Evolutionary conservation across 768 basidiomycete species (phyloP).

Genomic region (Lactarius hengduanensis): DNA sequence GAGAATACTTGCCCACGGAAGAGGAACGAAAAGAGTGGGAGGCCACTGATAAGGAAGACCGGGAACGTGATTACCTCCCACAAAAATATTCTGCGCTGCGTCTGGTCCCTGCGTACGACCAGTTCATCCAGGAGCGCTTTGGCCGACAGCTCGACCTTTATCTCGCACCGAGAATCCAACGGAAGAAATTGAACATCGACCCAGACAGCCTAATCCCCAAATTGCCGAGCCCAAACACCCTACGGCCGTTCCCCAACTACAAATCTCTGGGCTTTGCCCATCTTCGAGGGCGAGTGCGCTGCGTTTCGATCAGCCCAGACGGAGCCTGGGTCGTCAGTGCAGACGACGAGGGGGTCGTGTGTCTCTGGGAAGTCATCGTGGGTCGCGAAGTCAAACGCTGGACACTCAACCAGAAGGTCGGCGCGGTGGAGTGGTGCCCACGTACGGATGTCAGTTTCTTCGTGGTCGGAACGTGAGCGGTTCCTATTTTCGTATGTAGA

Average conservation of each 20-base stretch:
- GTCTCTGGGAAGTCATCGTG: conserved; percentile 89
- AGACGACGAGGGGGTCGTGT: conserved; percentile 82
- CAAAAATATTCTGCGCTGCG: conserved; percentile 83
- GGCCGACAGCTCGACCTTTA: conserved; percentile 93
- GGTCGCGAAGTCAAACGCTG: conserved; percentile 87
- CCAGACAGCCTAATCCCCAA: conserved; percentile 91
- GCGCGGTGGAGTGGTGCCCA: conserved; percentile 92
- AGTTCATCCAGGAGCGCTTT: conserved; percentile 93
- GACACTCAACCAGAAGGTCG: conserved; percentile 77
- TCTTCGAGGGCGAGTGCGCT: conserved; percentile 63
- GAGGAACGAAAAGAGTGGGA: conserved; percentile 84
- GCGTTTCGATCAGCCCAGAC: conserved; percentile 78
- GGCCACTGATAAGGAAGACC: conserved; percentile 79
- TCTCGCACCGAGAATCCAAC: conserved; percentile 88
- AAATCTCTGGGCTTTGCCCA: conserved; percentile 72
- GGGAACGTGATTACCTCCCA: conserved; percentile 86
- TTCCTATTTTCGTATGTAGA: conserved; percentile 11
- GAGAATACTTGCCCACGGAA: conserved; percentile 88
- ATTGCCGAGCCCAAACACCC: conserved; percentile 85
- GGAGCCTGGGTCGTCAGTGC: conserved; percentile 92
- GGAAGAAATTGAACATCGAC: conserved; percentile 87
- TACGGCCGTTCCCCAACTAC: conserved; percentile 93
- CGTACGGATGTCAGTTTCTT: conserved; percentile 78
- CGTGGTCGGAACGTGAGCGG: conserved; percentile 72
- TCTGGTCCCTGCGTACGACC: conserved; percentile 86